Evolutionary conservation across 2,329 filamentous ascomycete species (phyloP), one percentile per base, ranked within the genome.

Genomic region (Emergomyces orientalis): DNA sequence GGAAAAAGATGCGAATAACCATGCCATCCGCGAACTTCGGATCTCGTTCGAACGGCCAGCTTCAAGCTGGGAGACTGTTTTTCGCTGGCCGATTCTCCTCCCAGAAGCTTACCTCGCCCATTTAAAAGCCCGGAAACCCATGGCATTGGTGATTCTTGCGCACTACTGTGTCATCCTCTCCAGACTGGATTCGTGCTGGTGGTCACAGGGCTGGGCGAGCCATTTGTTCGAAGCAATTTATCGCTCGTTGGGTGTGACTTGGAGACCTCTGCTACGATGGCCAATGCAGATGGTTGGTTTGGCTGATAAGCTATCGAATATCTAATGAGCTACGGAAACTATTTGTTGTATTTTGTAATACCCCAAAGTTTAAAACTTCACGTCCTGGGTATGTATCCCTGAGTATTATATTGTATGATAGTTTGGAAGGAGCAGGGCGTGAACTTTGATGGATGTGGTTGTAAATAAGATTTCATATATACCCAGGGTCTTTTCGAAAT

Each of bases 101-200:
- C 86, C 85, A 0, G 81, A 84, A 43, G 80, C 84, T 9, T 88
- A 85, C 67, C 81, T 89, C 54, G 83, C 86, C 56, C 77, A 88
- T 2, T 75, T 89, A 14, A 81, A 83, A 65, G 77, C 80, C 61
- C 81, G 82, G 63, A 80, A 83, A 14, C 86, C 86, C 1, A 82
- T 86, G 14, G 84, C 86, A 1, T 77, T 88, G 34, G 81, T 82
- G 39, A 84, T 88, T 43, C 79, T 88, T 1, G 86, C 85, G 7
- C 86, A 84, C 71, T 88, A 87, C 71, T 88, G 88, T 68, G 86
- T 84, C 34, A 75, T 88, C 52, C 77, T 88, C 49, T 84, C 84
- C 67, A 80, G 80, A 41, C 78, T 86, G 65, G 83, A 87, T 66
- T 73, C 78, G 22, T 77, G 86, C 27, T 89, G 87, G 87, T 89